Evolutionary conservation across 768 basidiomycete genomes (phyloP), one percentile per base, ranked within the genome.

Genomic region (Jaapia argillacea): DNA sequence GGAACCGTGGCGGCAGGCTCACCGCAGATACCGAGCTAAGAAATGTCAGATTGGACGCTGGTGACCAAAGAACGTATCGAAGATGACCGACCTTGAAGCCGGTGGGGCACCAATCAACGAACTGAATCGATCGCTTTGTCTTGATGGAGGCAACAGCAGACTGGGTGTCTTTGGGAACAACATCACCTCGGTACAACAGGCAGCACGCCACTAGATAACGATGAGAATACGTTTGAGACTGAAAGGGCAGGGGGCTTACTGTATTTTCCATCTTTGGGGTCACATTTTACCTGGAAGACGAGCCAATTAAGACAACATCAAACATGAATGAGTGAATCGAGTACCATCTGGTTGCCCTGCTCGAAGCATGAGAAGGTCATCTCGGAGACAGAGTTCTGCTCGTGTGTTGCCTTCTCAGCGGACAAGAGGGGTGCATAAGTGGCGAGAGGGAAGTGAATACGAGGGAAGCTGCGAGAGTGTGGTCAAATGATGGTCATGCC

Each of bases 361-460:
- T 98, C 94, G 67, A 98, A 97, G 74, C 92, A 97, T 41, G 91
- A 81, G 71, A 88, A 91, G 51, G 94, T 98, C 91, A 98, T 97
- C 57, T 98, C 93, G 37, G 89, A 79, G 26, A 97, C 94, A 4
- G 91, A 88, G 72, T 98, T 96, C 65, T 91, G 87, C 63, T 98
- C 94, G 58, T 98, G 94, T 54, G 76, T 77, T 28, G 91, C 92
- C 70, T 96, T 97, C 55, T 94, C 92, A 22, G 80, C 79, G n/a
- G 91, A 93, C 57, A 97, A 71, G 53, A 98, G 81, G 28, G 94
- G 94, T 2, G 94, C 90, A 61, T 86, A 97, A 51, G 90, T 93
- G 44, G 93, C 92, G 45, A 97, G 75, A 39, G 94, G 94, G 82
- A 97, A 98, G 63, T 98, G 94, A 52, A 98, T 97, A 59, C 92